phyloP scores from a whole-genome alignment of 1,284 basidiomycete genomes.

The Xanthoconium separans region DNA sequence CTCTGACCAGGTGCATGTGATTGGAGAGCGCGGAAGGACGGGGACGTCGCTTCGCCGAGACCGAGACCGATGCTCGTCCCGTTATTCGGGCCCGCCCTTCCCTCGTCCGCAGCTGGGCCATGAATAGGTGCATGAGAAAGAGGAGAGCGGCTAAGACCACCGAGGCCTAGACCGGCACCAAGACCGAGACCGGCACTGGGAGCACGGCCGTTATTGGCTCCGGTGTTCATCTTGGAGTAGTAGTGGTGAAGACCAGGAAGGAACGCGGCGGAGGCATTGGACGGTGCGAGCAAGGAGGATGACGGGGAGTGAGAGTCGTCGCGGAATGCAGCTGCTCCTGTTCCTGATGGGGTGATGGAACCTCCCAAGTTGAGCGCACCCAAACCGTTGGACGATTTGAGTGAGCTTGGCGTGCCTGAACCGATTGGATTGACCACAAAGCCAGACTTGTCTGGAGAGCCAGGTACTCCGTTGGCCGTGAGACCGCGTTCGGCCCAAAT shows the following conservation, averaged over 20 bases:
- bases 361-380: conserved; percentile 24
- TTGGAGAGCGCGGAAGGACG: conserved; percentile 67
- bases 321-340: conserved; percentile 24
- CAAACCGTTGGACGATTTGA: conserved; percentile 44
- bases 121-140: conserved; percentile 29
- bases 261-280: conserved; percentile 78
- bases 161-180: conserved; percentile 24
- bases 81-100: conserved; percentile 29
- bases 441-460: conserved; percentile 29
- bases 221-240: conserved; percentile 51
- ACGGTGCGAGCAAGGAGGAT: conserved; percentile 50
- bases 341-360: conserved; percentile 8
- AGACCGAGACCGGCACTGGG: conserved; percentile 24
- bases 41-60: conserved; percentile 48
- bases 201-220: conserved; percentile 16
- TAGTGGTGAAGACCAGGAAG: conserved; percentile 64
- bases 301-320: conserved; percentile 42
- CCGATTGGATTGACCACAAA: conserved; percentile 35
- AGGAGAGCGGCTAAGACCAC: conserved; percentile 31
- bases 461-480: conserved; percentile 28
- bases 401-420: conserved; percentile 46
- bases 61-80: conserved; percentile 26
- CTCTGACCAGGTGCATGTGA: conserved; percentile 82
- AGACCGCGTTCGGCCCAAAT: conserved; percentile 59
- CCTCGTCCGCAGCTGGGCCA: conserved; percentile 35